Evolutionary conservation across 2,329 filamentous ascomycete genomes (phyloP), one percentile per base, ranked within the genome.

Genomic region (Claviceps humidiphila): DNA sequence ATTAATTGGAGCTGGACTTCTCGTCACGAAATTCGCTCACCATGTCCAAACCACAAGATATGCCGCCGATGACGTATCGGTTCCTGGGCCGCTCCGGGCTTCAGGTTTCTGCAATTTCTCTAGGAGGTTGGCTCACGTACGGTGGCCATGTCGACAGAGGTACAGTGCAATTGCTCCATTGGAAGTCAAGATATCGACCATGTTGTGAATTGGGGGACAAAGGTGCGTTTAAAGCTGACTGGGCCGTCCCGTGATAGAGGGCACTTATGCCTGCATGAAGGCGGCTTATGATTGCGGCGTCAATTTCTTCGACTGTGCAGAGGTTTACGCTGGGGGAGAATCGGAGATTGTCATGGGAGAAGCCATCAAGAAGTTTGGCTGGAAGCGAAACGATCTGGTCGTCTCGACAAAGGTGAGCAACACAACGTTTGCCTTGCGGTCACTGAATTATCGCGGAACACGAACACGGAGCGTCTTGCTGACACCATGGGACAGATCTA

Each of bases 101-200:
- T 17, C 81, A 88, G 64, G 84, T 89, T 38, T 89, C 84, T 30
- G 76, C 81, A 46, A 84, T 89, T 56, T 83, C 82, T 2, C 73
- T 89, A 2, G 85, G 81, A 54, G 79, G 81, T 58, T 84, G 82
- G 82, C 73, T 89, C 50, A 89, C 85, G 1, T 88, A 87, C 58
- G 85, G 85, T 51, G 84, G 84, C 17, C 82, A 87, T 58, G 81
- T 87, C 34, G 80, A 82, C 52, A 77, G 81, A 62, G 79, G 81
- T 81, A 69, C 52, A 77, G 81, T 62, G 79, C 81, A 81, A 69
- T 69, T 26, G 48, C 24, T 48, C 11, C 3, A 13, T 14, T 14
- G 44, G 41, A 22, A 41, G 16, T 1, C 17, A 8, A 16, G 46
- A 7, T 13, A 17, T 47, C n/a, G 11, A 38, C 1, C 17, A 47